Conservation (phyloP, 352 stramenopile species). For the Vaucheria bursata region DNA sequence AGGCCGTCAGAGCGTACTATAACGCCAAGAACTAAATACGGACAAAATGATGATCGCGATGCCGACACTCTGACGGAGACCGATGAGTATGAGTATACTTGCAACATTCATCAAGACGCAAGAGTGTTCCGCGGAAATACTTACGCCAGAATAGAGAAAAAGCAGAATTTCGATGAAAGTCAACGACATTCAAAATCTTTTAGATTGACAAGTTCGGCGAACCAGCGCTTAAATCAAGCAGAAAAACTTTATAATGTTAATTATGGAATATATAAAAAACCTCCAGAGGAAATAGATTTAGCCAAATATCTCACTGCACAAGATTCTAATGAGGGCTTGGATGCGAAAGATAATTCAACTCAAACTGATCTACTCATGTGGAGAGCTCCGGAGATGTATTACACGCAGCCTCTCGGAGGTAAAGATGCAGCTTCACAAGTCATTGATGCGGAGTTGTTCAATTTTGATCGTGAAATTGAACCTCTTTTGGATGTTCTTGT, state of each 20-base stretch:
- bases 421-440: background rate
- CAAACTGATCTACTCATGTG: slow-evolving; percentile 1
- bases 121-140: slow-evolving; percentile 1
- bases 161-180: background rate
- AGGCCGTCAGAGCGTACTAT: background rate
- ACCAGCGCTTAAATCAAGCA: background rate
- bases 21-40: background rate
- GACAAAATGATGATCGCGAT: background rate
- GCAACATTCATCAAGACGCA: slow-evolving; percentile 6
- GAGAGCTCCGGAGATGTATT: background rate
- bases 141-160: background rate
- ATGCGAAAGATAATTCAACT: background rate
- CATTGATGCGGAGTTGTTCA: background rate
- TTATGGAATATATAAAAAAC: background rate
- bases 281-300: background rate
- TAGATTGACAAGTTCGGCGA: background rate
- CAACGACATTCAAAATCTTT: background rate
- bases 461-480: slow-evolving; percentile 8
- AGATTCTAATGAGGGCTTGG: background rate
- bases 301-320: background rate
- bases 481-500: slow-evolving; percentile 9
- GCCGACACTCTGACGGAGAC: background rate
- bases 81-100: background rate
- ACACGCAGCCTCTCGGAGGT: background rate
- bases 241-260: background rate